These are phyloP conservation scores for Irpex sp. DNA, from an alignment of 1,284 basidiomycete species.

Conservation along the genomic window DNA sequence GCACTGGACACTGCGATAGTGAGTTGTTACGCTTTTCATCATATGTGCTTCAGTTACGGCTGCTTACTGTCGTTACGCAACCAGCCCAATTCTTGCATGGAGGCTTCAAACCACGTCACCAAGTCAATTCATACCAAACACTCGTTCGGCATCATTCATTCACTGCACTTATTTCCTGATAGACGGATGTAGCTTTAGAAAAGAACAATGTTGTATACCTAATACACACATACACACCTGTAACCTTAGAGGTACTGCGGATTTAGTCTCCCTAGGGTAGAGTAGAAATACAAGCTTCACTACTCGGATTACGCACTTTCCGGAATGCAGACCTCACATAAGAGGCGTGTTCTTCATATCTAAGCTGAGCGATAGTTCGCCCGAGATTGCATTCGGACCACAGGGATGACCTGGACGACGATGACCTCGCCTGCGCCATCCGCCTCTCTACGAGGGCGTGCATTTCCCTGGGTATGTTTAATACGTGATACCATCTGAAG, in stretches of 20 bases:
- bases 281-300: too few species aligned
- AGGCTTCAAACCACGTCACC: background rate
- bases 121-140: background rate
- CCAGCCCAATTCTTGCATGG: background rate
- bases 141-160: background rate
- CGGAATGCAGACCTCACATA: background rate
- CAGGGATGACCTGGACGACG: background rate
- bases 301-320: too few species aligned
- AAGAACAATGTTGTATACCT: background rate
- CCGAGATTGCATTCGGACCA: background rate
- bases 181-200: background rate
- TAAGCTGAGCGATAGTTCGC: background rate
- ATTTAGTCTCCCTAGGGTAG: background rate
- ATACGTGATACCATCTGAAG: background rate
- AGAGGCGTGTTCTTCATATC: background rate
- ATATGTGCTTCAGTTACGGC: background rate
- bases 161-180: background rate
- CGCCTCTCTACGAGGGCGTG: background rate
- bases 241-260: background rate
- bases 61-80: background rate
- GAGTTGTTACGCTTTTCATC: background rate
- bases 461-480: constrained; percentile 10
- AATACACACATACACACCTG: background rate
- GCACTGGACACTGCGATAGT: constrained; percentile 14
- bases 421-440: constrained; percentile 4